Base-by-base conservation (phyloP, 179 eudicot genomes). In the Heliamphora pulchella region DNA sequence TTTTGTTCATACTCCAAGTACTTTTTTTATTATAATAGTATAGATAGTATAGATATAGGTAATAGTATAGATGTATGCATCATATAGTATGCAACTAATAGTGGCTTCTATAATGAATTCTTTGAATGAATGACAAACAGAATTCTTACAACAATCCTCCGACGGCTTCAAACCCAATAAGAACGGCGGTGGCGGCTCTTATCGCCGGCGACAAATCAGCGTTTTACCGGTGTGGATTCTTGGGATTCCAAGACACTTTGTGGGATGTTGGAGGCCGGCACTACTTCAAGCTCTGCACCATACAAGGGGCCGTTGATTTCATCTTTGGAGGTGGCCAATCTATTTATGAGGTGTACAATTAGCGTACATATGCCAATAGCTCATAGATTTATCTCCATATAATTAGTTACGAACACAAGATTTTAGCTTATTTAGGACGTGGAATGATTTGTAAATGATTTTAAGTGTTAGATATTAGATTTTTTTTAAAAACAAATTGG, bases 311-410 rank as follows among this genome's bases (percentile, higher is more conserved):
- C 0, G 83, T 89, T 46, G 92, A 89, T 78, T 89, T 89, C 79
- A 88, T 89, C 51, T 88, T 85, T 76, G 92, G 92, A 17, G 69
- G 81, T 44, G 91, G 91, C 2, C 91, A 86, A 79, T 89, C 92
- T 66, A 79, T 88, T 50, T 89, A 89, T 54, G 92, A 89, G 89
- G 90, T 89, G 75, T 41, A 20, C 8, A 22, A n/a, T n/a, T n/a
- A n/a, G n/a, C n/a, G n/a, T n/a, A n/a, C n/a, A n/a, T n/a, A n/a
- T n/a, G n/a, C n/a, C n/a, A n/a, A n/a, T n/a, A n/a, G n/a, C n/a
- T n/a, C n/a, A n/a, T n/a, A n/a, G n/a, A n/a, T n/a, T n/a, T n/a
- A n/a, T n/a, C n/a, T n/a, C n/a, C n/a, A n/a, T n/a, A n/a, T n/a
- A n/a, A n/a, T n/a, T n/a, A n/a, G n/a, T n/a, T n/a, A n/a, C n/a